Conservation (phyloP, 1,284 basidiomycete species). For the Leccinum pseudoinsigne region DNA sequence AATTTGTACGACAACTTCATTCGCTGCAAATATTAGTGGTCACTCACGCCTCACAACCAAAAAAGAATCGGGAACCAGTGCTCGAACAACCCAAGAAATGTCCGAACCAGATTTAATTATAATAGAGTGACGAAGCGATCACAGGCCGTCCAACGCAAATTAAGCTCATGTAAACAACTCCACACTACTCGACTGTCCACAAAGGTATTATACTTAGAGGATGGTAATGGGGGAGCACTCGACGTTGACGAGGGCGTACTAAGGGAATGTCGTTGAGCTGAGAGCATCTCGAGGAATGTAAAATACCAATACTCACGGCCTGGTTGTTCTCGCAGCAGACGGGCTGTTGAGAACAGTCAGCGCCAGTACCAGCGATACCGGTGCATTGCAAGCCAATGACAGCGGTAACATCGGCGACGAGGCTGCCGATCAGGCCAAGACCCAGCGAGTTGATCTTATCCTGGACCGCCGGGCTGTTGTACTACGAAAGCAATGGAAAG, state of each 20-base stretch:
- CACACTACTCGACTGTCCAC: not conserved
- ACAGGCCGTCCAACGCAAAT: not conserved
- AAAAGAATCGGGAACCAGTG: no score
- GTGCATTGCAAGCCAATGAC: not conserved
- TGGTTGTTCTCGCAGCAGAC: not conserved
- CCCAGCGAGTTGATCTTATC: not conserved
- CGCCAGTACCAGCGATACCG: not conserved
- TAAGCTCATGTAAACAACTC: not conserved
- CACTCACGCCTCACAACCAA: no score
- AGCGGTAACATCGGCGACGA: not conserved
- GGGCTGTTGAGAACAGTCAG: not conserved
- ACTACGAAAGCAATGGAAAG: not conserved
- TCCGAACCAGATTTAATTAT: not conserved
- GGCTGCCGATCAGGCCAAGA: not conserved
- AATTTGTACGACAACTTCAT: no score
- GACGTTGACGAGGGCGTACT: not conserved
- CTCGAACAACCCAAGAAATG: not conserved
- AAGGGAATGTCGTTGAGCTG: not conserved
- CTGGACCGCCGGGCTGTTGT: not conserved
- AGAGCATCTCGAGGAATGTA: not conserved
- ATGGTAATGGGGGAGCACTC: not conserved
- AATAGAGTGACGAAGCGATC: not conserved
- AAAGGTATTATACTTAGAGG: not conserved
- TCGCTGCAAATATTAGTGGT: no score
- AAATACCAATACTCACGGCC: not conserved